A percentile compares a stretch with the other conserved stretches of the same genome.
Evolutionary conservation across 78 protist species (phyloP).

Genomic region (Planoprotostelium fungivorum): DNA sequence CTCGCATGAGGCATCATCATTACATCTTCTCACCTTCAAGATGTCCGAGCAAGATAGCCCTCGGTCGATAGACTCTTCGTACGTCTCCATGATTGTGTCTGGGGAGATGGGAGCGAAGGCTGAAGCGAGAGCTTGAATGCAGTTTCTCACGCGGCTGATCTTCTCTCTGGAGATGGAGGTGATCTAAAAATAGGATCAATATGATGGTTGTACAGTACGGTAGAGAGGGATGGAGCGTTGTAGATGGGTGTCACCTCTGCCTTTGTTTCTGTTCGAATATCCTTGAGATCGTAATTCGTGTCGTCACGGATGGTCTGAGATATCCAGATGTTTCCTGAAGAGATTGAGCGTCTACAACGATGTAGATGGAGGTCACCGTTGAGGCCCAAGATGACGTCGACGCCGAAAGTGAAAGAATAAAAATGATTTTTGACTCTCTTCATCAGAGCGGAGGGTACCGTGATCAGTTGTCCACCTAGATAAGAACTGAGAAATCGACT

Average conservation of each 20-base stretch:
- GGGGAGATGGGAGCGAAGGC: slow-evolving; percentile 29
- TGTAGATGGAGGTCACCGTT: slow-evolving; percentile 60
- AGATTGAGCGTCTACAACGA: too few relatives aligned
- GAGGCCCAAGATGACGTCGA: slow-evolving; percentile 73
- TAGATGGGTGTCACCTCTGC: too few relatives aligned
- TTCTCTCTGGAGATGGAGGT: slow-evolving; percentile 3
- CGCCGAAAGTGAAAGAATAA: slow-evolving; percentile 63
- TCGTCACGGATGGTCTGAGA: too few relatives aligned
- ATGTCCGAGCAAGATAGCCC: slow-evolving; percentile 31
- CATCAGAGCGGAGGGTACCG: slow-evolving; percentile 61
- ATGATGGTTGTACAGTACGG: too few relatives aligned
- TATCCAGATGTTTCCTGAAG: too few relatives aligned
- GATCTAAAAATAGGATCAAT: too few relatives aligned
- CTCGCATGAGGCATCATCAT: not conserved
- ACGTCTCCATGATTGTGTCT: slow-evolving; percentile 29
- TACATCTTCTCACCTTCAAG: slow-evolving; percentile 1
- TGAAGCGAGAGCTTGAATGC: slow-evolving; percentile 9
- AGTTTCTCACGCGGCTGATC: slow-evolving; percentile 42
- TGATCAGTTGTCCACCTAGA: slow-evolving; percentile 32
- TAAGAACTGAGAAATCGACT: too few relatives aligned
- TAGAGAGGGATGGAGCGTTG: too few relatives aligned
- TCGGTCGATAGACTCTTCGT: slow-evolving; percentile 23
- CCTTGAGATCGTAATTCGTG: too few relatives aligned
- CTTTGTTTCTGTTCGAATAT: too few relatives aligned
- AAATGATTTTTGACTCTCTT: slow-evolving; percentile 69